These are phyloP conservation scores for Hyphopichia khmerensis DNA, from an alignment of 1,139 yeast genomes.

Conservation along the genomic window DNA sequence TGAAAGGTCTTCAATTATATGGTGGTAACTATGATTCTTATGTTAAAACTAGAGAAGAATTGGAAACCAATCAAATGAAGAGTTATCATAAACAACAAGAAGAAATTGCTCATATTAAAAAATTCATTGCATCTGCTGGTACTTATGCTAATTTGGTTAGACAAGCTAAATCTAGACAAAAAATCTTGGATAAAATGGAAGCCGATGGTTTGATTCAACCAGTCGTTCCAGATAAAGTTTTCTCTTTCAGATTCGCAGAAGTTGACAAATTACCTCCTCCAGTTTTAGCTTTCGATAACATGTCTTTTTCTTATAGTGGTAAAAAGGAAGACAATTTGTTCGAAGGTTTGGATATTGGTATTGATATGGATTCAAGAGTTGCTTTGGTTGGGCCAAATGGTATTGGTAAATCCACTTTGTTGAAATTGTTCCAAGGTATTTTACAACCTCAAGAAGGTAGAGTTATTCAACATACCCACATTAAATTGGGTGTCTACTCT, in stretches of 20 bases:
- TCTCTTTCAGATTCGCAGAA: constrained; percentile 90
- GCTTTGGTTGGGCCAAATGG: constrained; percentile 99
- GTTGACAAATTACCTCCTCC: constrained; percentile 99
- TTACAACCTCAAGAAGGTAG: constrained; percentile 88
- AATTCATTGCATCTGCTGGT: constrained; percentile 99
- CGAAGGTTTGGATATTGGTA: constrained; percentile 92
- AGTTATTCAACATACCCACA: constrained; percentile 95
- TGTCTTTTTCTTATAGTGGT: constrained; percentile 90
- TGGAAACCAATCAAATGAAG: constrained; percentile 97
- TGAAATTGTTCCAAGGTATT: constrained; percentile 95
- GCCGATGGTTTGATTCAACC: constrained; percentile 97
- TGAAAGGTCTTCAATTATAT: constrained; percentile 64
- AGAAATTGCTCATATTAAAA: constrained; percentile 96
- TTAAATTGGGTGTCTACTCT: constrained; percentile 97
- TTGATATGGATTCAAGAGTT: constrained; percentile 98
- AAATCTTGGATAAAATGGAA: constrained; percentile 99
- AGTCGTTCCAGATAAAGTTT: constrained; percentile 89
- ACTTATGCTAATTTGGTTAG: constrained; percentile 98
- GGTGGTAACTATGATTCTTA: constrained; percentile 99
- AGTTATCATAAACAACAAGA: constrained; percentile 97
- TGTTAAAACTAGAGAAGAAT: constrained; percentile 88
- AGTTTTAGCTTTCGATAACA: constrained; percentile 93
- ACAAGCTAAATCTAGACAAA: constrained; percentile 99
- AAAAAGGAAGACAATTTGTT: constrained; percentile 84
- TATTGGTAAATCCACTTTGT: constrained; percentile 96